These are phyloP conservation scores for Extremus antarcticus DNA, from an alignment of 495 filamentous ascomycete species.

Conservation along the genomic window DNA sequence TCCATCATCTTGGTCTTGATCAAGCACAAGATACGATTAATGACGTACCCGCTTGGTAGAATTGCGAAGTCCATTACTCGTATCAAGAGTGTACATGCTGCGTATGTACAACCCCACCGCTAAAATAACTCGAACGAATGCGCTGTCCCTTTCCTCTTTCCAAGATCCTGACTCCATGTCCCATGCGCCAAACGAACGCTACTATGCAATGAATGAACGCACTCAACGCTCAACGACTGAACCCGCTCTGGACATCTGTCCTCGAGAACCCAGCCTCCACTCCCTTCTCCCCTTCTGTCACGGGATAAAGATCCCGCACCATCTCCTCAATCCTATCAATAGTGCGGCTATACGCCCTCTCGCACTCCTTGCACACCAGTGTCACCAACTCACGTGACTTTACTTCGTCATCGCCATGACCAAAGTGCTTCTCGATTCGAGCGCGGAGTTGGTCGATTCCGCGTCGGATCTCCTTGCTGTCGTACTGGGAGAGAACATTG, in stretches of 20 bases:
- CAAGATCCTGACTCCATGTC: neutral
- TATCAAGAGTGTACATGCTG: neutral
- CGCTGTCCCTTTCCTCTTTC: neutral
- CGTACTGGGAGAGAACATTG: conserved; percentile 69
- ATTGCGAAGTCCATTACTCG: too few relatives aligned
- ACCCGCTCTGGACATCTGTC: conserved; percentile 39
- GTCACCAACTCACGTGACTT: conserved; percentile 58
- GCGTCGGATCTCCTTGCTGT: conserved; percentile 68
- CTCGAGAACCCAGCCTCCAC: conserved; percentile 42
- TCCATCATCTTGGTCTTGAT: too few relatives aligned
- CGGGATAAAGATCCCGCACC: conserved; percentile 45
- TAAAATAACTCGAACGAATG: neutral
- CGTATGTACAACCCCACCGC: neutral
- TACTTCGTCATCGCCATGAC: conserved; percentile 63
- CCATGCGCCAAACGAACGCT: neutral
- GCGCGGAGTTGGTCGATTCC: conserved; percentile 79
- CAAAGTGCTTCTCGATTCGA: conserved; percentile 93
- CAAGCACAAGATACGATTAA: too few relatives aligned
- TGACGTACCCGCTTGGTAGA: too few relatives aligned
- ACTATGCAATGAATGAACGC: neutral
- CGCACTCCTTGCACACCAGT: conserved; percentile 71
- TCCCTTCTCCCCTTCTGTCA: conserved; percentile 37
- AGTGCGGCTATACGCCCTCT: conserved; percentile 62
- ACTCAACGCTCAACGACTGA: conserved; percentile 28
- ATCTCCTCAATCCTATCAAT: conserved; percentile 59